Conservation (phyloP, 768 basidiomycete genomes). For the Macrolepiota fuliginosa region DNA sequence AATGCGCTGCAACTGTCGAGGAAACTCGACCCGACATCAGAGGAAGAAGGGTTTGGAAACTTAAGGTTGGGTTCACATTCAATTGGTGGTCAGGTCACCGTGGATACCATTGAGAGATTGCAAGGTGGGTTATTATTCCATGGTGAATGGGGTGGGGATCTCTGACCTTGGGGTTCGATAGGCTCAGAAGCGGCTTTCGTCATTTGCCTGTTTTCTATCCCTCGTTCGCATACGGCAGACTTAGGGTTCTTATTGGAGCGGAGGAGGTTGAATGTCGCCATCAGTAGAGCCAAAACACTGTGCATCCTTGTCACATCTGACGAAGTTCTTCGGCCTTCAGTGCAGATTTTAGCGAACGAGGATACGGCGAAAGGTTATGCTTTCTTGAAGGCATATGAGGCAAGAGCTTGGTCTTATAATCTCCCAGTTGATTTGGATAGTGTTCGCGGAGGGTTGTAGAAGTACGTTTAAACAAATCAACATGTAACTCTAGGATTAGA, state of each 20-base stretch:
- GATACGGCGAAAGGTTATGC: slow-evolving; percentile 45
- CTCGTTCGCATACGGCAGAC: slow-evolving; percentile 32
- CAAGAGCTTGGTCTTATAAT: slow-evolving; percentile 44
- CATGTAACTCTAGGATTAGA: not conserved
- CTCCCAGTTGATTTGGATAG: slow-evolving; percentile 35
- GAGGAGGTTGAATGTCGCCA: slow-evolving; percentile 49
- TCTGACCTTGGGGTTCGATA: slow-evolving; percentile 14
- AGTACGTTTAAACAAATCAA: not conserved
- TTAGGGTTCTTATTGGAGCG: slow-evolving; percentile 45
- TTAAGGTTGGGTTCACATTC: slow-evolving; percentile 12
- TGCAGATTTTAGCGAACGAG: slow-evolving; percentile 41
- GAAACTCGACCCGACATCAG: slow-evolving; percentile 13
- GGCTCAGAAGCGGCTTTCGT: slow-evolving; percentile 55
- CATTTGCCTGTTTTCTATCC: slow-evolving; percentile 49
- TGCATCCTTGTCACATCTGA: slow-evolving; percentile 46
- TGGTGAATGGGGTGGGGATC: not conserved
- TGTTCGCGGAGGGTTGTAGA: slow-evolving; percentile 15
- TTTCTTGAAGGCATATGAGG: slow-evolving; percentile 48
- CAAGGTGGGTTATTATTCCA: slow-evolving; percentile 32
- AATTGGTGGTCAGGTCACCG: slow-evolving; percentile 29
- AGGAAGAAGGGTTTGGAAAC: slow-evolving; percentile 18
- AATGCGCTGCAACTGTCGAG: slow-evolving; percentile 29
- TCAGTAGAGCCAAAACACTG: slow-evolving; percentile 49
- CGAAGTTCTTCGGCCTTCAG: slow-evolving; percentile 42
- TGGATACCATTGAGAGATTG: slow-evolving; percentile 49